phyloP scores from a whole-genome alignment of 2,329 filamentous ascomycete genomes.

The Cordyceps cateniannulata region DNA sequence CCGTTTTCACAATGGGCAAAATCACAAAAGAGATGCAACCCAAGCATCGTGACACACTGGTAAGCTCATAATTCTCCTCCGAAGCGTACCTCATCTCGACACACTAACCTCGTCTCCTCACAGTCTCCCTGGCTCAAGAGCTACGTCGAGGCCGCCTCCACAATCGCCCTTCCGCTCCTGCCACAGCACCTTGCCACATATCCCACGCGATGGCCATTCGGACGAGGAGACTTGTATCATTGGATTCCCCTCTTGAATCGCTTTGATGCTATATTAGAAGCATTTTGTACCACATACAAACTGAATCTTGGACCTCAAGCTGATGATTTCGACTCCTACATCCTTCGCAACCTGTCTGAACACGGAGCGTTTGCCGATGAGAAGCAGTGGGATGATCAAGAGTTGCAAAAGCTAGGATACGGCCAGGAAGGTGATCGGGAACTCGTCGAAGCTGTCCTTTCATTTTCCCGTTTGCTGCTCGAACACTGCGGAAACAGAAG shows the following conservation, averaged over 20 bases:
- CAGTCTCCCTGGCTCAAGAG: slow-evolving; percentile 83
- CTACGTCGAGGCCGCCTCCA: slow-evolving; percentile 67
- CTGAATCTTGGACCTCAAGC: slow-evolving; percentile 75
- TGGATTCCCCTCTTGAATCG: slow-evolving; percentile 94
- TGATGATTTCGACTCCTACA: slow-evolving; percentile 62
- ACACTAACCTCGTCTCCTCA: slow-evolving; percentile 20
- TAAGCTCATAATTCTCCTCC: slow-evolving; percentile 31
- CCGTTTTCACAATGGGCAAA: slow-evolving; percentile 56
- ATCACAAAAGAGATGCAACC: slow-evolving; percentile 61
- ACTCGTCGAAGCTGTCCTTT: slow-evolving; percentile 71
- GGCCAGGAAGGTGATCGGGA: slow-evolving; percentile 70
- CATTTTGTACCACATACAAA: slow-evolving; percentile 73
- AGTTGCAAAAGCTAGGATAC: slow-evolving; percentile 56
- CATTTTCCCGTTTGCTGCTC: slow-evolving; percentile 80
- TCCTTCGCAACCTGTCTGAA: slow-evolving; percentile 54
- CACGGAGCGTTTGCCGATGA: slow-evolving; percentile 46
- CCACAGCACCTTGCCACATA: slow-evolving; percentile 72
- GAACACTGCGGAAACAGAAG: slow-evolving; percentile 96
- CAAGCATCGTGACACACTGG: slow-evolving; percentile 62
- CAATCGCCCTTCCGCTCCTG: slow-evolving; percentile 66
- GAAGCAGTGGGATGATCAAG: slow-evolving; percentile 34
- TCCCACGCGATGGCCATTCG: slow-evolving; percentile 88
- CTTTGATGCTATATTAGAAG: slow-evolving; percentile 82
- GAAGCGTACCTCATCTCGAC: background rate
- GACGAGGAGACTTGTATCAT: slow-evolving; percentile 91